Base-by-base conservation (phyloP, 176 grass and related monocot genomes). In the Eragrostis curvula region DNA sequence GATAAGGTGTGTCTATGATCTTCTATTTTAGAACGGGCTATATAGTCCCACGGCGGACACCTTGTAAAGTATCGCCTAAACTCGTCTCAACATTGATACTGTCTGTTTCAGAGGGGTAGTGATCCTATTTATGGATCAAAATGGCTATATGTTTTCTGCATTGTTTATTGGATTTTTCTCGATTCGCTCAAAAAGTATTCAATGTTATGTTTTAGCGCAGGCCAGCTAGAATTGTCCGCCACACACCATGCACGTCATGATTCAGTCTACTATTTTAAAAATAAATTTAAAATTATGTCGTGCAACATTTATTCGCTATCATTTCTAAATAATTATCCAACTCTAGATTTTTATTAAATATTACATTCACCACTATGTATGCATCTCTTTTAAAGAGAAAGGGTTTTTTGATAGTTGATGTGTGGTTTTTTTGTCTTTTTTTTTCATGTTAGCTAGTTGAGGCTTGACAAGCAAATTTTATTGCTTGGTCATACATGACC, bases 251-350 rank as follows among this genome's bases (percentile, higher is more conserved):
- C 5, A 21, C 16, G 58, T 77, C 66, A 71, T 61, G 58, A 28
- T 61, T 61, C 6, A 10, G 11, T 61, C 25, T 28, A 79, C 77
- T 73, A 81, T 85, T 76, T 27, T 9, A 5, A 25, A 42, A 42
- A 10, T 12, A 12, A 27, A 68, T 41, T 42, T 23, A 6, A 47
- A 44, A 20, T 13, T 25, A 0, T 42, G 23, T 1, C 42, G 11
- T 7, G 7, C 9, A 50, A 7, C 16, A 85, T 82, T 86, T 81
- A 79, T 92, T 79, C 50, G 12, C 0, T 27, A 25, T 27, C 23
- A 60, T 60, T 60, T 60, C 3, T 13, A 27, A 60, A 60, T 1
- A 60, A 18, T 7, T 52, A 52, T 52, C 50, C 5, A 1, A 36
- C 32, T 36, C 32, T 36, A 4, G 32, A 36, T 2, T 36, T 36